Base-by-base conservation (phyloP, 2,329 filamentous ascomycete species). In the Metarhizium humberi region DNA sequence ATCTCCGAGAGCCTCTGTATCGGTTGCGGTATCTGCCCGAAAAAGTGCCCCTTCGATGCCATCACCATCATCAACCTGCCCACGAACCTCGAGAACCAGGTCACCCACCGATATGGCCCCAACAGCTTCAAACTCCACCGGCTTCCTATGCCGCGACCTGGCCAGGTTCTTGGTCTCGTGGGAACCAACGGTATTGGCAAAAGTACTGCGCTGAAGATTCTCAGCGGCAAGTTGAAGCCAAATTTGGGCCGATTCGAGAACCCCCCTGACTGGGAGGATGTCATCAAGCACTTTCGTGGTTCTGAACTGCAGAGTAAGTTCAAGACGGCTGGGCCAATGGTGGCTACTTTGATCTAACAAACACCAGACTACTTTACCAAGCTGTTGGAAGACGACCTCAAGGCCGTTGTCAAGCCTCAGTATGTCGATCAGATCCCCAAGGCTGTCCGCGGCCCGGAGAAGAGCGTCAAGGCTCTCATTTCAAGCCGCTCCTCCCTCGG, bases 51-150 rank as follows among this genome's bases (percentile, higher is more conserved):
- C 16, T 99, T 99, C 75, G 88, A 92, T 69, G 94, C 94, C 66
- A 99, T 99, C 76, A 95, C 92, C 73, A 99, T 99, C 74, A 99
- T 99, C 90, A 99, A 99, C 79, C 78, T 99, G 80, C 94, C 95
- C 64, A 99, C 94, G 72, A 99, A 99, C 76, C 87, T 99, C 73
- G 94, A 99, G 75, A 95, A 88, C 62, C 89, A 97, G 73, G 91
- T 99, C 68, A 97, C 94, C 64, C 95, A 99, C 74, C 88, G 94
- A 70, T 99, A 99, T 79, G 95, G 92, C 55, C 92, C 94, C 72
- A 99, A 99, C 81, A 96, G 92, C 78, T 99, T 99, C 85, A 99
- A 99, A 81, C 85, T 99, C 63, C 94, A 99, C 75, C 86, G 95
- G 65, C 81, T 97, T 68, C 94, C 95, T 56, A 96, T 92, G 82